Conservation (phyloP, 176 grass and related monocot species). For the Carex littledalei region DNA sequence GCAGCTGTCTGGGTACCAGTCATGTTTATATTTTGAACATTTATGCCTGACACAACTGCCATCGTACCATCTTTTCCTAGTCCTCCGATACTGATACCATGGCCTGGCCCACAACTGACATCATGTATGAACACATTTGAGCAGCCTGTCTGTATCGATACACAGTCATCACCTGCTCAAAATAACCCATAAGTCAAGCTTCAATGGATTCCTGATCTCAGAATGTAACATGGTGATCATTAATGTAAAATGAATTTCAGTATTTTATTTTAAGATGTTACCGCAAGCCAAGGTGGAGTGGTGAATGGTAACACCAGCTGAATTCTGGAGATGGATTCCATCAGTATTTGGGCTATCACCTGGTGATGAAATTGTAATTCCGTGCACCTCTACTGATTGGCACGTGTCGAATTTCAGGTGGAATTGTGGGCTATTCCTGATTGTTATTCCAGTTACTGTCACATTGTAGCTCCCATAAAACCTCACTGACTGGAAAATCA, state of each 20-base stretch:
- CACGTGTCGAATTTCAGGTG: conserved; percentile 67
- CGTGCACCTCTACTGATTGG: conserved; percentile 32
- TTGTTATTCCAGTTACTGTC: conserved; percentile 52
- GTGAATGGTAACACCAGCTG: conserved; percentile 41
- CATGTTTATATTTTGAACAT: conserved; percentile 37
- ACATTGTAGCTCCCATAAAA: conserved; percentile 46
- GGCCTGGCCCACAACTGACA: conserved; percentile 53
- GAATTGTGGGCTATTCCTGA: conserved; percentile 42
- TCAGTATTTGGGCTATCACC: conserved; percentile 68
- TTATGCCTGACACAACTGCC: conserved; percentile 38
- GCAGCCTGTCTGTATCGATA: conserved; percentile 67
- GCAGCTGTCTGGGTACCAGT: conserved; percentile 35
- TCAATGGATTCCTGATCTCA: background rate
- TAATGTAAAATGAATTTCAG: background rate
- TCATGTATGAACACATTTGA: conserved; percentile 37
- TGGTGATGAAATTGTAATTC: conserved; percentile 48
- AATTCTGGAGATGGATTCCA: conserved; percentile 56
- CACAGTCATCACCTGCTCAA: conserved; percentile 55
- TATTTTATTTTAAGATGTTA: conserved; percentile 4
- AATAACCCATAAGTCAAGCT: background rate
- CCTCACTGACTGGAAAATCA: conserved; percentile 38
- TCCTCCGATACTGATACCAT: conserved; percentile 72
- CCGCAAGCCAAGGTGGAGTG: conserved; percentile 39
- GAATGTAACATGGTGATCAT: background rate
- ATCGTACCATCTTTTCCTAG: conserved; percentile 40